Conservation (phyloP, 305 asterid species). For the Lippia alba region DNA sequence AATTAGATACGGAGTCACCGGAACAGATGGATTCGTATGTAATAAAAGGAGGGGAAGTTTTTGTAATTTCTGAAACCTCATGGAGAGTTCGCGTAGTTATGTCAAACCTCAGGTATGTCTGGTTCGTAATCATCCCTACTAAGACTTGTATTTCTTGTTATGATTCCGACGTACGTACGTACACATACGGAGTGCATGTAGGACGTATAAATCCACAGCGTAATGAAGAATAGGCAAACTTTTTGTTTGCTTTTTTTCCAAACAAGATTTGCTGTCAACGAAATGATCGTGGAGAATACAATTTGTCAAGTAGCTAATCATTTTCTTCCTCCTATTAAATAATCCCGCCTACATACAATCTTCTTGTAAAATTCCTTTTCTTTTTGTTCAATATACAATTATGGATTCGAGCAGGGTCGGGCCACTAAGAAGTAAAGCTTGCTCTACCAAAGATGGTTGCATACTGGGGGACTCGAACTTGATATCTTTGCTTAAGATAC, state of each 20-base stretch:
- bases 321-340: constrained; percentile 10
- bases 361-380: background rate
- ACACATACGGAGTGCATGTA: background rate
- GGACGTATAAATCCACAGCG: background rate
- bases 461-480: too few relatives aligned
- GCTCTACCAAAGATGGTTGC: too few relatives aligned
- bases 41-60: too few relatives aligned
- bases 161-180: constrained; percentile 11
- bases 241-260: background rate
- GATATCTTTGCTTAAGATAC: too few relatives aligned
- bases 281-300: constrained; percentile 15
- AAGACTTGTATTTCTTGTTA: background rate
- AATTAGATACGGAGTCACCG: too few relatives aligned
- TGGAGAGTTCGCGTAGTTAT: too few relatives aligned
- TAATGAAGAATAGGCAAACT: background rate
- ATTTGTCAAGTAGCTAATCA: constrained; percentile 28
- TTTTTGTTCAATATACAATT: background rate
- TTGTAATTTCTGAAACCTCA: too few relatives aligned
- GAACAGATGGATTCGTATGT: too few relatives aligned
- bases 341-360: background rate
- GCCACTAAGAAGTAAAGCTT: too few relatives aligned
- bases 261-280: constrained; percentile 2
- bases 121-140: too few relatives aligned
- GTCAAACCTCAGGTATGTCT: too few relatives aligned
- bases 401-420: too few relatives aligned